Conservation (phyloP, 1,284 basidiomycete species). For the Vanrija pseudolonga region DNA sequence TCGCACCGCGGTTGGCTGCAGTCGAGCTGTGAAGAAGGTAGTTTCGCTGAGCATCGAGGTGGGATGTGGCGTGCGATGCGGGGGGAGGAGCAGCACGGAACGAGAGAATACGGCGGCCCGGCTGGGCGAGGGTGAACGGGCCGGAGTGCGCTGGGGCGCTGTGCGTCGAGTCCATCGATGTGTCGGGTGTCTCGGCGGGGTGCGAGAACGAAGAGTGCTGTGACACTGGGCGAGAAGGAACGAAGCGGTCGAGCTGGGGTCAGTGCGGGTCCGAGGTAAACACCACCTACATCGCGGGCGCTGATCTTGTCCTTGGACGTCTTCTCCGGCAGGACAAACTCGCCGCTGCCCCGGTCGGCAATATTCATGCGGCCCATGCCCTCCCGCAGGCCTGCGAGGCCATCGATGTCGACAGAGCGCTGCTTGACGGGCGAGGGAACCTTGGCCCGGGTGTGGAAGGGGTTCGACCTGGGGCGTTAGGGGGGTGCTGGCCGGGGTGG, state of each 20-base stretch:
- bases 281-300: conserved; percentile 12
- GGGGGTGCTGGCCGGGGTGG: background rate
- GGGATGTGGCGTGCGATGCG: conserved; percentile 42
- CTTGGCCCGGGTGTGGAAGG: conserved; percentile 25
- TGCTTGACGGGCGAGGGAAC: conserved; percentile 10
- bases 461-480: conserved; percentile 26
- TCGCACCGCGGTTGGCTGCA: conserved; percentile 24
- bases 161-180: conserved; percentile 13
- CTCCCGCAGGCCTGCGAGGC: conserved; percentile 30
- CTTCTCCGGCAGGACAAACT: conserved; percentile 13
- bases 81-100: conserved; percentile 46
- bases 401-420: conserved; percentile 7
- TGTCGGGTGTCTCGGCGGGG: conserved; percentile 29
- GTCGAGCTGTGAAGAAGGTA: conserved; percentile 37
- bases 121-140: background rate
- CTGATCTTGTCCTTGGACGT: conserved; percentile 8
- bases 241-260: conserved; percentile 46
- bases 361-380: conserved; percentile 44
- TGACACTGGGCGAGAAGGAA: conserved; percentile 41
- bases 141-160: background rate
- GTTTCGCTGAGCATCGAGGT: conserved; percentile 43
- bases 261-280: background rate
- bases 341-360: conserved; percentile 21
- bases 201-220: conserved; percentile 31
- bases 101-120: conserved; percentile 40